phyloP scores from a whole-genome alignment of 768 basidiomycete genomes.

The Scleroderma bovista region DNA sequence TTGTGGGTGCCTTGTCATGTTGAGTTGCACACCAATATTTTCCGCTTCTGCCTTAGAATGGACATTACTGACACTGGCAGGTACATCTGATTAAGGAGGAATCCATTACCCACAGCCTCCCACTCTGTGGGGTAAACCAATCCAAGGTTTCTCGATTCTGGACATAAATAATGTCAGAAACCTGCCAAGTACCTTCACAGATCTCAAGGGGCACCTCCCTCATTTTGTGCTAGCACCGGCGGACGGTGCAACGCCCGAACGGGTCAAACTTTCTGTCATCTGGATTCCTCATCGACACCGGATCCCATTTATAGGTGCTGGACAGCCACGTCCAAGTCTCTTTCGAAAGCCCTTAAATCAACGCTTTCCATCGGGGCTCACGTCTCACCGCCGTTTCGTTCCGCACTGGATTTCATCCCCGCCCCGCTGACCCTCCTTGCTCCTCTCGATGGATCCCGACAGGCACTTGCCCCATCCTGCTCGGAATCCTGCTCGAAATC shows the following conservation, averaged over 20 bases:
- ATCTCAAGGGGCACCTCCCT: slow-evolving; percentile 6
- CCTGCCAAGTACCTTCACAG: slow-evolving; percentile 3
- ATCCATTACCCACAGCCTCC: slow-evolving; percentile 22
- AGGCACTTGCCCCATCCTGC: slow-evolving; percentile 31
- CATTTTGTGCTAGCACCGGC: slow-evolving; percentile 21
- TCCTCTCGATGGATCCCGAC: slow-evolving; percentile 31
- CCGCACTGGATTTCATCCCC: slow-evolving; percentile 2
- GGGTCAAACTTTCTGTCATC: slow-evolving; percentile 20
- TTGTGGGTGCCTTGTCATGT: slow-evolving; percentile 16
- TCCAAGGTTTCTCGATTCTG: slow-evolving; percentile 16
- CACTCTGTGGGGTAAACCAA: slow-evolving; percentile 8
- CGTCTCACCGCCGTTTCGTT: slow-evolving; percentile 12
- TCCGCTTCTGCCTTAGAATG: neutral
- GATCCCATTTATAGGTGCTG: slow-evolving; percentile 23
- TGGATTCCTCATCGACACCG: slow-evolving; percentile 14
- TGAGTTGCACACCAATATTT: neutral
- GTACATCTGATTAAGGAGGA: neutral
- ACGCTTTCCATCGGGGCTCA: slow-evolving; percentile 18
- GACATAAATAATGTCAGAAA: neutral
- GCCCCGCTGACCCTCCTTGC: slow-evolving; percentile 13
- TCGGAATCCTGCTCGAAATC: slow-evolving; percentile 25
- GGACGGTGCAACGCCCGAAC: slow-evolving; percentile 22
- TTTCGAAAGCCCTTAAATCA: slow-evolving; percentile 20
- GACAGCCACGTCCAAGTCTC: slow-evolving; percentile 19
- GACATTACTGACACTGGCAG: neutral